Percentiles rank a stretch among this genome's conserved stretches.
Evolutionary conservation across 2,329 filamentous ascomycete genomes (phyloP).

Genomic region (Exophiala alcalophila): DNA sequence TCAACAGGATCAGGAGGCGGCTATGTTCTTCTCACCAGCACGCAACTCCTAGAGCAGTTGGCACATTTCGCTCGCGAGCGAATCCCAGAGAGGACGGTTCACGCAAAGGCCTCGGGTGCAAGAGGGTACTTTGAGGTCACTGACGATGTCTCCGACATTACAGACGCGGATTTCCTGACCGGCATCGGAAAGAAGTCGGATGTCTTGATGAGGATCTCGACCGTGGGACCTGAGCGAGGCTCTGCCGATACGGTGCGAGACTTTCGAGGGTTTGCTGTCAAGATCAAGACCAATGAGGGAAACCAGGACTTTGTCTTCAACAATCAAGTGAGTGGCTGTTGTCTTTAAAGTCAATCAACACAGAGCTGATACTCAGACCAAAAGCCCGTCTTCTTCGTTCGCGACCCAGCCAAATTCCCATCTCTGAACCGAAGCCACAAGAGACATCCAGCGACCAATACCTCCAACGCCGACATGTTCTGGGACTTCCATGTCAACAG

Average conservation of each 20-base stretch:
- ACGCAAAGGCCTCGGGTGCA: constrained; percentile 59
- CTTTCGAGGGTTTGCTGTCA: constrained; percentile 50
- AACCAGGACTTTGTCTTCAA: constrained; percentile 52
- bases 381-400: constrained; percentile 67
- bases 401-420: constrained; percentile 69
- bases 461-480: constrained; percentile 67
- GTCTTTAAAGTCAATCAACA: background rate
- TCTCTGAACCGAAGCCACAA: constrained; percentile 74
- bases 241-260: constrained; percentile 50
- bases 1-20: constrained; percentile 33
- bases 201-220: constrained; percentile 49
- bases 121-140: constrained; percentile 60
- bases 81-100: constrained; percentile 61
- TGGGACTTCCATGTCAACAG: constrained; percentile 63
- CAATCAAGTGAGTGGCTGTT: constrained; percentile 31
- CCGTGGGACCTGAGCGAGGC: constrained; percentile 46
- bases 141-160: constrained; percentile 56
- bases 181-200: constrained; percentile 54
- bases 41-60: constrained; percentile 58
- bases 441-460: constrained; percentile 65
- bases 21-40: constrained; percentile 52
- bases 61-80: constrained; percentile 61
- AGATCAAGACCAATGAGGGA: constrained; percentile 53
- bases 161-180: constrained; percentile 53
- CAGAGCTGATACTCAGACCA: background rate